A percentile compares a stretch with the other conserved stretches of the same genome.
These are phyloP conservation scores for Trichomonascaceae sp. DNA, from an alignment of 1,139 yeast genomes.

Conservation along the genomic window DNA sequence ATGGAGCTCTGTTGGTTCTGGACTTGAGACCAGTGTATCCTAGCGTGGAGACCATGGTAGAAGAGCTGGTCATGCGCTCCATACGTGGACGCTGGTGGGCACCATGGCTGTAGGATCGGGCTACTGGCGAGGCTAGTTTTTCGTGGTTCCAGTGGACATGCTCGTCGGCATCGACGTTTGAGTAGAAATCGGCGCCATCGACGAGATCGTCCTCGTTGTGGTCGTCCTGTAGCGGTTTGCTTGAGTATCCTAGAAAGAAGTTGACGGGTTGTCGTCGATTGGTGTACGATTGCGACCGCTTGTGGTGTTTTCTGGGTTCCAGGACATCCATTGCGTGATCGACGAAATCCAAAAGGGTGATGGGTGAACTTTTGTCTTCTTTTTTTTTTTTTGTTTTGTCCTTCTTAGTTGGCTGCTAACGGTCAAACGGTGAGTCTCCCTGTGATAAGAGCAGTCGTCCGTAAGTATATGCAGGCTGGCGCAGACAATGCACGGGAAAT, in stretches of 20 bases:
- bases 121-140: conserved; percentile 2
- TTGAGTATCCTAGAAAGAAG: conserved; percentile 9
- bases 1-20: background rate
- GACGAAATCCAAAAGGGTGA: too few species aligned
- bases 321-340: too few species aligned
- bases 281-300: background rate
- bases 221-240: conserved; percentile 4
- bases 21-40: conserved; percentile 1
- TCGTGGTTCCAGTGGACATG: conserved; percentile 2
- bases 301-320: background rate
- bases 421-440: too few species aligned
- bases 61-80: background rate
- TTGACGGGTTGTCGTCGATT: conserved; percentile 4
- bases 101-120: conserved; percentile 1
- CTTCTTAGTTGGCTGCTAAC: too few species aligned
- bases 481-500: too few species aligned
- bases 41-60: background rate
- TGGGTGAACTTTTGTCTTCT: background rate
- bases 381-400: background rate
- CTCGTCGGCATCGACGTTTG: conserved; percentile 8
- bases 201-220: conserved; percentile 5
- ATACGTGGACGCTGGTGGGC: background rate
- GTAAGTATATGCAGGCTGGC: too few species aligned
- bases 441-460: too few species aligned
- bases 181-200: conserved; percentile 7